Percentiles rank a stretch among this genome's conserved stretches.
phyloP scores from a whole-genome alignment of 192 early-diverging fungal species.

The Gigaspora rosea region DNA sequence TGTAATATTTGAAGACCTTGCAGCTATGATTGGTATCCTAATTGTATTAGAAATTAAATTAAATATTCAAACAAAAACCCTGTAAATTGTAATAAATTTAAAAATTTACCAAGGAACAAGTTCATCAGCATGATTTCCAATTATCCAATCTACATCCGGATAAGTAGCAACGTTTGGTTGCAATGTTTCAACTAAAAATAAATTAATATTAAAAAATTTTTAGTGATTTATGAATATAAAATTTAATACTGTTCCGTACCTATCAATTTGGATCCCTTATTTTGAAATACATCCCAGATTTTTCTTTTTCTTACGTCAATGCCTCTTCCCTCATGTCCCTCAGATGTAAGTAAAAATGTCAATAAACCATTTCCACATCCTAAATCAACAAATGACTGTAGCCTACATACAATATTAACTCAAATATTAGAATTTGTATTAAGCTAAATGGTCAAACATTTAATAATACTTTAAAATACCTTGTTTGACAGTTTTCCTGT shows the following conservation, averaged over 20 bases:
- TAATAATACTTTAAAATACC: too few species aligned
- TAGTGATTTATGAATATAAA: background rate
- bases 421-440: background rate
- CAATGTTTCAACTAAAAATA: slow-evolving; percentile 58
- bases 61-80: background rate
- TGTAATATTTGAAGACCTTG: slow-evolving; percentile 45
- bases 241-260: slow-evolving; percentile 34
- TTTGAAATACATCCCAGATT: slow-evolving; percentile 68
- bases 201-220: background rate
- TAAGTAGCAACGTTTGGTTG: slow-evolving; percentile 50
- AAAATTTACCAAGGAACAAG: slow-evolving; percentile 69
- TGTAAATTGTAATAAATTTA: background rate
- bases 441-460: too few species aligned
- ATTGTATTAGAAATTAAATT: background rate
- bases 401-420: background rate
- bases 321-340: slow-evolving; percentile 74
- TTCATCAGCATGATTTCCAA: slow-evolving; percentile 91
- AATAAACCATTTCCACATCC: slow-evolving; percentile 88
- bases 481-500: background rate
- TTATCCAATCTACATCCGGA: slow-evolving; percentile 69
- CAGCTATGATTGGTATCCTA: slow-evolving; percentile 76
- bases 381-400: slow-evolving; percentile 73
- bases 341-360: slow-evolving; percentile 67
- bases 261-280: slow-evolving; percentile 43
- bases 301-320: slow-evolving; percentile 75